phyloP scores from a whole-genome alignment of 306 rosid genomes.

The Acacia melanoxylon region DNA sequence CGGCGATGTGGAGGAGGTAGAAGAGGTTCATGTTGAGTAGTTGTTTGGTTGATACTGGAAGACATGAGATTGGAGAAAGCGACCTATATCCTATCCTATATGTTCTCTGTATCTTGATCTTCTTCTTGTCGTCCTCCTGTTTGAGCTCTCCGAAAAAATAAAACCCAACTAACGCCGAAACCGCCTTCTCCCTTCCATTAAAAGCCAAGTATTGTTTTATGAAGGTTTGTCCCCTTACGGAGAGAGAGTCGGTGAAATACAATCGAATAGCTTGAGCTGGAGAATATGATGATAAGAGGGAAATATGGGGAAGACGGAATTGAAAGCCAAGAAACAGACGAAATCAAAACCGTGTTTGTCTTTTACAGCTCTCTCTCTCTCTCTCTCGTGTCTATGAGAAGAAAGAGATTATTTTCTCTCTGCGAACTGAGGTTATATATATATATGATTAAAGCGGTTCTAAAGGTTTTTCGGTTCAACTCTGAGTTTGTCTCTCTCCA shows the following conservation, averaged over 20 bases:
- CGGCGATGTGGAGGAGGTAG: slow-evolving; percentile 53
- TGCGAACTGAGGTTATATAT: slow-evolving; percentile 22
- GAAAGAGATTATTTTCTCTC: slow-evolving; percentile 40
- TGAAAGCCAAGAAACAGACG: slow-evolving; percentile 57
- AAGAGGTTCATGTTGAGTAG: slow-evolving; percentile 43
- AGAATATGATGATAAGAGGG: slow-evolving; percentile 19
- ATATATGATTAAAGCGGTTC: slow-evolving; percentile 54
- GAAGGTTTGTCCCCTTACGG: slow-evolving; percentile 2
- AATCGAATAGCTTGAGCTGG: slow-evolving; percentile 20
- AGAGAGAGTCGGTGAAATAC: slow-evolving; percentile 59
- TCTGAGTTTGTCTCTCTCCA: slow-evolving; percentile 20
- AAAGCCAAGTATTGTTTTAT: slow-evolving; percentile 18
- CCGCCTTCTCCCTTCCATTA: slow-evolving; percentile 45
- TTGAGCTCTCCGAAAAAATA: slow-evolving; percentile 22
- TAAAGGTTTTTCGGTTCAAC: slow-evolving; percentile 29
- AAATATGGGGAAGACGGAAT: slow-evolving; percentile 28
- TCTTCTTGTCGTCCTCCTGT: slow-evolving; percentile 29
- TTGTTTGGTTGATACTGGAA: slow-evolving; percentile 46
- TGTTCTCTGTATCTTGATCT: slow-evolving; percentile 34
- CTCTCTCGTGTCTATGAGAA: slow-evolving; percentile 22
- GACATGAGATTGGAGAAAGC: slow-evolving; percentile 43
- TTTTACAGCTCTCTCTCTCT: slow-evolving; percentile 8
- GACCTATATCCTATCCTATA: slow-evolving; percentile 20
- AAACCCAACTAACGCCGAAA: slow-evolving; percentile 48
- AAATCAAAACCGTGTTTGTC: slow-evolving; percentile 24